phyloP scores from a whole-genome alignment of 2,329 filamentous ascomycete species.

The Emericellopsis atlantica region DNA sequence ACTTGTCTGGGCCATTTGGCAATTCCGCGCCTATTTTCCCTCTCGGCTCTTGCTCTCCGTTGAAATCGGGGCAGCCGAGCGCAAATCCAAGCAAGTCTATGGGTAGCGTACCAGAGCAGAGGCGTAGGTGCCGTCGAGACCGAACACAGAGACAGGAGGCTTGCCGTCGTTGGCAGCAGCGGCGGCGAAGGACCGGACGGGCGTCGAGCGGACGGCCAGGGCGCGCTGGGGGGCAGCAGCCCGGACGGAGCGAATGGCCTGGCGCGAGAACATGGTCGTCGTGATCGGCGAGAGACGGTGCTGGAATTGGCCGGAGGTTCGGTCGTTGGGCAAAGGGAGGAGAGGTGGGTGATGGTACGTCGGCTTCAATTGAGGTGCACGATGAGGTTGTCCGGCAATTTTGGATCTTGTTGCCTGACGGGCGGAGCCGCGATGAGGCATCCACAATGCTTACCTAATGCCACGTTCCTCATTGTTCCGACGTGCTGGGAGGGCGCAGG shows the following conservation, averaged over 20 bases:
- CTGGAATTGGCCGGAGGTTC: constrained; percentile 6
- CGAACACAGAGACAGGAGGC: constrained; percentile 84
- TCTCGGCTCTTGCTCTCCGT: too few species aligned
- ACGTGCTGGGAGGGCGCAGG: too few species aligned
- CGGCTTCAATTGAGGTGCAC: background rate
- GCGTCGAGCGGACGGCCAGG: constrained; percentile 26
- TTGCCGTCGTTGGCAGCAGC: constrained; percentile 62
- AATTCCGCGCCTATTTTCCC: background rate
- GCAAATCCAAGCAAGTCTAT: background rate
- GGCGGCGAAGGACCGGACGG: constrained; percentile 74
- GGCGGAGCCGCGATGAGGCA: constrained; percentile 25
- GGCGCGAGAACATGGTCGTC: constrained; percentile 43
- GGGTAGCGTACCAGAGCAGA: constrained; percentile 75
- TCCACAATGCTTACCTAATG: constrained; percentile 9
- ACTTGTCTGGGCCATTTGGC: background rate
- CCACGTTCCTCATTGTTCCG: background rate
- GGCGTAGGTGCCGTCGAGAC: constrained; percentile 95
- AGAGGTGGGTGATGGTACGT: constrained; percentile 9
- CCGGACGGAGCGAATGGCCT: constrained; percentile 42
- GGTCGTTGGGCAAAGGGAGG: constrained; percentile 1
- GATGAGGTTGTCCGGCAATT: constrained; percentile 27
- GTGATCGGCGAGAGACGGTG: constrained; percentile 7
- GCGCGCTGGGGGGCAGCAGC: constrained; percentile 49
- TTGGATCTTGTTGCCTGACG: constrained; percentile 26
- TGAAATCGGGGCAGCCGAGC: too few species aligned